Conservation (phyloP, 2,329 filamentous ascomycete genomes). For the Helotiales sp. region DNA sequence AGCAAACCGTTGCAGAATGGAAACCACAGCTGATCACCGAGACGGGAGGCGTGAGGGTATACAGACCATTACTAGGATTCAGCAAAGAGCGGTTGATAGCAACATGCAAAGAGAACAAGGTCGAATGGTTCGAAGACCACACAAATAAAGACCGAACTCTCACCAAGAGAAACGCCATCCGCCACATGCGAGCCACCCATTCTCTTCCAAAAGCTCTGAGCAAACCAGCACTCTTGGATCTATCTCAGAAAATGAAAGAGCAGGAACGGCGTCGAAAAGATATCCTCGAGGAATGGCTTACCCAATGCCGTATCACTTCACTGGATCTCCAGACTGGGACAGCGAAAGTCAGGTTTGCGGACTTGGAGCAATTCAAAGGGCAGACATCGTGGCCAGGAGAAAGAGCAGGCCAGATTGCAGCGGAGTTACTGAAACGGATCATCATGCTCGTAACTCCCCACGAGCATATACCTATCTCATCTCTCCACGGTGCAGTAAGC, state of each 20-base stretch:
- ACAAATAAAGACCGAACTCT: constrained; percentile 81
- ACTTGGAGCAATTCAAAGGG: constrained; percentile 13
- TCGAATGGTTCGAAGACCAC: constrained; percentile 82
- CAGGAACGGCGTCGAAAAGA: constrained; percentile 52
- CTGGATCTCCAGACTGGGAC: constrained; percentile 44
- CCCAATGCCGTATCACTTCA: constrained; percentile 47
- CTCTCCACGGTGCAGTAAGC: constrained; percentile 48
- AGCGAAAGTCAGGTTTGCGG: constrained; percentile 34
- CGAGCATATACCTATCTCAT: constrained; percentile 49
- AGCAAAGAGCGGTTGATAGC: constrained; percentile 74
- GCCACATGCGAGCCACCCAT: constrained; percentile 64
- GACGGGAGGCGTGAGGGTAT: constrained; percentile 67
- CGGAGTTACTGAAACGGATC: constrained; percentile 53
- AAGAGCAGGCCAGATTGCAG: constrained; percentile 42
- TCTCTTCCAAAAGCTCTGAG: constrained; percentile 72
- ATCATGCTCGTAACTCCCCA: constrained; percentile 55
- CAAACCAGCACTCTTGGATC: constrained; percentile 63
- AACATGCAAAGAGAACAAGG: constrained; percentile 70
- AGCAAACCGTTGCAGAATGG: not conserved
- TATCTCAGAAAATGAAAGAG: constrained; percentile 59
- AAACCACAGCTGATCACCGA: constrained; percentile 47
- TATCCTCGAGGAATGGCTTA: constrained; percentile 61
- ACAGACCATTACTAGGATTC: constrained; percentile 73
- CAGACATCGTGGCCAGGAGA: not conserved
- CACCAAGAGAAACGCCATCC: constrained; percentile 81